These are phyloP conservation scores for Citrus hindsii DNA, from an alignment of 345 rosid genomes.

Conservation along the genomic window DNA sequence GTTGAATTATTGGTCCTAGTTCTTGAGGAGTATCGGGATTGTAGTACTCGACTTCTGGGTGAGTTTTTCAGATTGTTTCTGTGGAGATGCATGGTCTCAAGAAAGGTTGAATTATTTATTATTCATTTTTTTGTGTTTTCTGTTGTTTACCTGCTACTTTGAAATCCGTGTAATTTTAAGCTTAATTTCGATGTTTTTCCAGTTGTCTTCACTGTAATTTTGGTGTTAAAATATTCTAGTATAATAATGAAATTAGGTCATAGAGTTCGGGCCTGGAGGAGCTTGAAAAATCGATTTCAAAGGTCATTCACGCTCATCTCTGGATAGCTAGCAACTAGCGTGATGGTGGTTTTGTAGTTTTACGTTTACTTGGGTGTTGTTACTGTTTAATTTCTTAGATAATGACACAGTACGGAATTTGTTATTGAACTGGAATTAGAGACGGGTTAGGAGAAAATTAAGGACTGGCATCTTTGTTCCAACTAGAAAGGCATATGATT, in stretches of 20 bases:
- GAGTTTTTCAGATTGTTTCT: too few relatives aligned
- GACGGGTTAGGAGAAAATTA: not conserved
- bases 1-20: too few relatives aligned
- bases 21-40: too few relatives aligned
- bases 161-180: not conserved
- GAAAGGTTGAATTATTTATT: slow-evolving; percentile 51
- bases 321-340: not conserved
- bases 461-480: not conserved
- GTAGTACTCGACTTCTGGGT: too few relatives aligned
- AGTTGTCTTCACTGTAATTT: not conserved
- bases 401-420: not conserved
- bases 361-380: not conserved
- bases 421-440: not conserved
- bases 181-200: not conserved
- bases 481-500: not conserved
- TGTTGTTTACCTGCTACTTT: not conserved
- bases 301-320: not conserved
- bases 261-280: not conserved
- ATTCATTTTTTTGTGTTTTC: not conserved
- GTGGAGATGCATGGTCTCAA: slow-evolving; percentile 19
- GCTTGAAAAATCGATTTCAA: not conserved
- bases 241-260: not conserved
- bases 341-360: not conserved
- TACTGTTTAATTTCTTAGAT: not conserved
- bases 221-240: not conserved